Percentiles rank a stretch among this genome's conserved stretches.
These are phyloP conservation scores for Petasospora fabianii DNA, from an alignment of 1,139 yeast genomes.

Conservation along the genomic window DNA sequence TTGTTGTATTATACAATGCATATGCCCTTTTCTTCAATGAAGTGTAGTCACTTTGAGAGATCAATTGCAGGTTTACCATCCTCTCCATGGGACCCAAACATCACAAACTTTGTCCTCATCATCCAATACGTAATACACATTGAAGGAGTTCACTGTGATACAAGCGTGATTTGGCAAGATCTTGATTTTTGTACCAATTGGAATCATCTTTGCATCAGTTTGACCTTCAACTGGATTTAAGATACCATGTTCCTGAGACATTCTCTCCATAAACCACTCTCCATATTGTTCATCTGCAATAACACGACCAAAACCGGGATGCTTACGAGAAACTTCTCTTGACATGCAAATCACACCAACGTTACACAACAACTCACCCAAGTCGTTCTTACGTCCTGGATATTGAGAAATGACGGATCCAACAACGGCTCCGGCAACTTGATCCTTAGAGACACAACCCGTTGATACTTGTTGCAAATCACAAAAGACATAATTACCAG, in stretches of 20 bases:
- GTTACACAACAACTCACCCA: conserved; percentile 64
- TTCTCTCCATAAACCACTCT: conserved; percentile 52
- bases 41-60: too few relatives aligned
- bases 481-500: conserved; percentile 72
- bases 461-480: conserved; percentile 77
- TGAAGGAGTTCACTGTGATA: conserved; percentile 63
- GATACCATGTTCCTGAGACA: conserved; percentile 67
- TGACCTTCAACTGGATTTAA: conserved; percentile 35
- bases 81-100: conserved; percentile 70
- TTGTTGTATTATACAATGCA: neutral
- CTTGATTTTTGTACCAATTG: conserved; percentile 51
- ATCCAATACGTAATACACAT: conserved; percentile 55
- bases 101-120: conserved; percentile 51
- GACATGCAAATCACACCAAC: conserved; percentile 73
- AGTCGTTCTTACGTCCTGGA: conserved; percentile 40
- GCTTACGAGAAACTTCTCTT: conserved; percentile 51
- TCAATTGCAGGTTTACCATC: conserved; percentile 28
- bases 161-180: conserved; percentile 74
- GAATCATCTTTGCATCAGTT: conserved; percentile 38
- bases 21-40: too few relatives aligned
- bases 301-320: conserved; percentile 46
- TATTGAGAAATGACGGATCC: conserved; percentile 66
- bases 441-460: conserved; percentile 44
- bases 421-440: conserved; percentile 54
- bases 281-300: conserved; percentile 36